Conservation (phyloP, 108 stramenopile genomes). For the Seminavis robusta region DNA sequence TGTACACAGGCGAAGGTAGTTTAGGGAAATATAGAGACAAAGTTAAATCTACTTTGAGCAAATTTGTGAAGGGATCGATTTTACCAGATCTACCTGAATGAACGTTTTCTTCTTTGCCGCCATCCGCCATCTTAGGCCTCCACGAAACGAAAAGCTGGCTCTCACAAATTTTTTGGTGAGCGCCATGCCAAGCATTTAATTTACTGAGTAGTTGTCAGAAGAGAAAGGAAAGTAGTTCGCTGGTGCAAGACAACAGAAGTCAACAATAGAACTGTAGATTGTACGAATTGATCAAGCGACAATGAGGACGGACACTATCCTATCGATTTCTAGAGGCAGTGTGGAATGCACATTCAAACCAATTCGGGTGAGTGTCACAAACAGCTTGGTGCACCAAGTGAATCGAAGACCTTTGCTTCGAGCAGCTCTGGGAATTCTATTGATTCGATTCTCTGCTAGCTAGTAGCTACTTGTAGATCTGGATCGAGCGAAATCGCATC, state of each 20-base stretch:
- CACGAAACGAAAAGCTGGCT: too few species aligned
- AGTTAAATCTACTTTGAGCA: too few species aligned
- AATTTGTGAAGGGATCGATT: too few species aligned
- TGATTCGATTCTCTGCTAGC: background rate
- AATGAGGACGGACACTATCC: background rate
- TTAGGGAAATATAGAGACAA: too few species aligned
- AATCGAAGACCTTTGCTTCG: background rate
- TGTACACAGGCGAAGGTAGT: too few species aligned
- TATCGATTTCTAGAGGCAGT: slow-evolving; percentile 3
- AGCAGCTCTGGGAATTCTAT: background rate
- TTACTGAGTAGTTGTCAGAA: background rate
- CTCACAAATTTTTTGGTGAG: slow-evolving; percentile 1
- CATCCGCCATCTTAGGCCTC: too few species aligned
- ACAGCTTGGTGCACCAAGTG: background rate
- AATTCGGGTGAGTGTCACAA: slow-evolving; percentile 52
- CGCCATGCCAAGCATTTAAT: background rate
- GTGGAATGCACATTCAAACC: slow-evolving; percentile 65
- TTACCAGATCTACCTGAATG: too few species aligned
- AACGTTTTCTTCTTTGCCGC: too few species aligned
- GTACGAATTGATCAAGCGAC: background rate
- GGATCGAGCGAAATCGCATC: background rate
- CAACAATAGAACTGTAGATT: background rate
- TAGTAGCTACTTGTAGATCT: background rate
- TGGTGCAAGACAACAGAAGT: background rate
- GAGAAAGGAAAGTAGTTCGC: background rate